A percentile compares a stretch with the other conserved stretches of the same genome.
Conservation (phyloP, 768 basidiomycete species). For the Scleroderma bovista region DNA sequence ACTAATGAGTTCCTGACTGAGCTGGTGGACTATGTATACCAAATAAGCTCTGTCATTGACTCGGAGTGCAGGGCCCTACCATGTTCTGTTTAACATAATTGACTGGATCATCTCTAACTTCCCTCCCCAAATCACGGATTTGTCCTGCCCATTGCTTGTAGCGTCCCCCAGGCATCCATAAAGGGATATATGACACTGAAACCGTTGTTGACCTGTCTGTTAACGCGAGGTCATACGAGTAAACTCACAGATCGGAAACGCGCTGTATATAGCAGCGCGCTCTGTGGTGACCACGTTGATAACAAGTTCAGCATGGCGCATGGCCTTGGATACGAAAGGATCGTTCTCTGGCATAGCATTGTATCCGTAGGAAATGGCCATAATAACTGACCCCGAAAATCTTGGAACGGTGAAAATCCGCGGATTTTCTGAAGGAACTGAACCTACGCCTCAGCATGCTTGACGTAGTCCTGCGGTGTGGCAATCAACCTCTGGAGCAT, state of each 20-base stretch:
- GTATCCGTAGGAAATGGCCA: slow-evolving; percentile 17
- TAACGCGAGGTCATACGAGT: not conserved
- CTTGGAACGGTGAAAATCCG: slow-evolving; percentile 5
- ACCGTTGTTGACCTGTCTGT: not conserved
- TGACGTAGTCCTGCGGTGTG: too few species aligned
- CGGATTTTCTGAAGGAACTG: too few species aligned
- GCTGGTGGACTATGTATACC: not conserved
- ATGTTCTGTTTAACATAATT: slow-evolving; percentile 19
- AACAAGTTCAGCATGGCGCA: slow-evolving; percentile 7
- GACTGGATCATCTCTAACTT: slow-evolving; percentile 15
- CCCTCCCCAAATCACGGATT: slow-evolving; percentile 8
- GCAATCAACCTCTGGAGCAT: slow-evolving; percentile 16
- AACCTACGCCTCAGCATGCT: too few species aligned
- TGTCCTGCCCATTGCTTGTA: slow-evolving; percentile 6
- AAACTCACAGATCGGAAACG: slow-evolving; percentile 17
- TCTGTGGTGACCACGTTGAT: slow-evolving; percentile 12
- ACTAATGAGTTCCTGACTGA: not conserved
- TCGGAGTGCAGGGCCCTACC: not conserved
- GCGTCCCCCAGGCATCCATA: slow-evolving; percentile 14
- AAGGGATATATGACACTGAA: slow-evolving; percentile 14
- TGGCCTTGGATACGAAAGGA: slow-evolving; percentile 10
- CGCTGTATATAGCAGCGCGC: slow-evolving; percentile 11
- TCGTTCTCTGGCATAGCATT: slow-evolving; percentile 14
- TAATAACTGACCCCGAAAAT: slow-evolving; percentile 15
- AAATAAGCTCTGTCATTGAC: too few species aligned